Evolutionary conservation across 495 filamentous ascomycete species (phyloP).

Genomic region (Xylaria flabelliformis): DNA sequence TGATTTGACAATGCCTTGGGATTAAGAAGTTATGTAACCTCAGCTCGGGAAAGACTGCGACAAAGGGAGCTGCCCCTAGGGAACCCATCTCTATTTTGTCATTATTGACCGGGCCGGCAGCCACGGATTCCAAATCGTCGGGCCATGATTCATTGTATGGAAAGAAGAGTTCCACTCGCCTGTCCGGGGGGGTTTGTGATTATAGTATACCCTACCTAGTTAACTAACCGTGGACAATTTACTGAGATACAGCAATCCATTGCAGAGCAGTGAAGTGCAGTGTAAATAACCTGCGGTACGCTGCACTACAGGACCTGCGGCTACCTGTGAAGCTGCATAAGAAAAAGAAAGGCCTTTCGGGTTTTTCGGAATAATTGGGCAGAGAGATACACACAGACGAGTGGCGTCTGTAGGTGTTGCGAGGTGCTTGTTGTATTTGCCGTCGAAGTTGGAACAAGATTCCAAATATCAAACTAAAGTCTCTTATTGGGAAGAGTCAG

Average conservation of each 20-base stretch:
- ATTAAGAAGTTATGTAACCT: slow-evolving; percentile 15
- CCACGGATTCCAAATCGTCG: slow-evolving; percentile 26
- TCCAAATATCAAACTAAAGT: slow-evolving; percentile 24
- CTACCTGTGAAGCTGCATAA: not conserved
- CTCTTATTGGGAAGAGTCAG: slow-evolving; percentile 29
- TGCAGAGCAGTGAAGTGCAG: no score
- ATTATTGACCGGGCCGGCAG: slow-evolving; percentile 20
- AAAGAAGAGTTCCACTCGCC: slow-evolving; percentile 15
- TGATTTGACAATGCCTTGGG: slow-evolving; percentile 22
- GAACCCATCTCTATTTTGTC: slow-evolving; percentile 19
- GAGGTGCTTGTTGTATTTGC: not conserved
- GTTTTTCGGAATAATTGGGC: not conserved
- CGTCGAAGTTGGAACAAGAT: slow-evolving; percentile 25
- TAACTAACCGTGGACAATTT: slow-evolving; percentile 1
- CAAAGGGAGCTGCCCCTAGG: slow-evolving; percentile 12
- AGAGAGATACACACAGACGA: not conserved
- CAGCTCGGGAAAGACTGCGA: slow-evolving; percentile 21
- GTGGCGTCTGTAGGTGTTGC: not conserved
- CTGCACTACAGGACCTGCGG: not conserved
- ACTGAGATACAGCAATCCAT: not conserved
- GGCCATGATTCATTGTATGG: not conserved
- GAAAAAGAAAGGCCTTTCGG: not conserved
- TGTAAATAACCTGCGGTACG: not conserved
- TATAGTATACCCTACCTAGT: not conserved
- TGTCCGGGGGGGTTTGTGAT: slow-evolving; percentile 5